phyloP scores from a whole-genome alignment of 495 filamentous ascomycete species.

The Geopyxis carbonaria region DNA sequence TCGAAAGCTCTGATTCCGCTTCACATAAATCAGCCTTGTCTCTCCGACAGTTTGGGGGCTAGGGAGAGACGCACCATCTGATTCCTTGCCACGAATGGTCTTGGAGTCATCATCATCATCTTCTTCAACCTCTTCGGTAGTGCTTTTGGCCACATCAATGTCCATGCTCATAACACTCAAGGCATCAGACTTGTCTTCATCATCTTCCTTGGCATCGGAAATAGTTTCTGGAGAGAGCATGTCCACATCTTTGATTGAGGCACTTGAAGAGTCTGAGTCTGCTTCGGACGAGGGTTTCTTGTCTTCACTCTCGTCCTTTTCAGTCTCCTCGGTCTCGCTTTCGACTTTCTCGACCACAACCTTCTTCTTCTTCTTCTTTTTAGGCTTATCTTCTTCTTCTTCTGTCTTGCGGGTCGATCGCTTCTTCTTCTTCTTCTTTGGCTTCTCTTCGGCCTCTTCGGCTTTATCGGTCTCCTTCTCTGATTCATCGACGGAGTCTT shows the following conservation, averaged over 20 bases:
- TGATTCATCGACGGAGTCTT: background rate
- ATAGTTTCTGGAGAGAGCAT: too few species aligned
- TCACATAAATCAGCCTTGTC: conserved; percentile 1
- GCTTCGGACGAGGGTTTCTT: too few species aligned
- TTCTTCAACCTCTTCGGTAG: too few species aligned
- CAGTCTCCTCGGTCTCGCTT: conserved; percentile 25
- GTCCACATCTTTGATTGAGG: conserved; percentile 4
- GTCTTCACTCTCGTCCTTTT: too few species aligned
- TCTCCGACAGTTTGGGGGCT: background rate
- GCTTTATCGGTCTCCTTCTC: conserved; percentile 8
- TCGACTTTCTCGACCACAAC: conserved; percentile 7
- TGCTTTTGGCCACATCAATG: too few species aligned
- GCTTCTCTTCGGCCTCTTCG: conserved; percentile 5
- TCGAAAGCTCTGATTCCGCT: conserved; percentile 30
- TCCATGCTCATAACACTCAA: background rate
- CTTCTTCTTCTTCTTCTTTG: conserved; percentile 4
- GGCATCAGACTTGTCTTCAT: background rate
- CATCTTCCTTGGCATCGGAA: background rate
- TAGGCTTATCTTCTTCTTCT: conserved; percentile 9
- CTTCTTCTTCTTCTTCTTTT: conserved; percentile 8
- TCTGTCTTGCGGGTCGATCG: background rate
- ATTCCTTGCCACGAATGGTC: conserved; percentile 23
- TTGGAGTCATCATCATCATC: conserved; percentile 23
- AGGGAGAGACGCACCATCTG: conserved; percentile 11
- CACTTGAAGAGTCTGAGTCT: conserved; percentile 6